Evolutionary conservation across 2,329 filamentous ascomycete species (phyloP), one percentile per base, ranked within the genome.

Genomic region (Ceratocystis harringtonii): DNA sequence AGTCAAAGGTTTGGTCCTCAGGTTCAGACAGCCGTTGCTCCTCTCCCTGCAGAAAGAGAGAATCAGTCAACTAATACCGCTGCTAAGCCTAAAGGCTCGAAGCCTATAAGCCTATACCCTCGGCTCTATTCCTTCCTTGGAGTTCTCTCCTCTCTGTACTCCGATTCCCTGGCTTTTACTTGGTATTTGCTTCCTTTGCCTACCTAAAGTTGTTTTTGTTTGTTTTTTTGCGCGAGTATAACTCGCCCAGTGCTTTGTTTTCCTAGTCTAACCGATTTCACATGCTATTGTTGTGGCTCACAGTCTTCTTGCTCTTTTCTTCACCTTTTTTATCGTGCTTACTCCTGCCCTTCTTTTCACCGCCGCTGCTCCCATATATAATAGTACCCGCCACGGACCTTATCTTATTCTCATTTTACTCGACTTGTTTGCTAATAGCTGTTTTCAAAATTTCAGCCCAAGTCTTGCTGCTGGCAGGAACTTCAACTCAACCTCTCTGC

Each of bases 101-200:
- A 19, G 25, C 48, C 48, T 58, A 36, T 58, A 30, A 17, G n/a
- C 2, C 50, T 58, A 36, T 58, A 30, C 55, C 55, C 55, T 58
- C 55, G 28, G 55, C 55, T 58, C 55, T 30, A 58, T 58, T 58
- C 55, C 55, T 58, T 58, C 55, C 32, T 30, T 36, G 28, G 55
- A 58, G 55, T n/a, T 58, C 55, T 5, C 55, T 58, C n/a, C 55
- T 12, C 55, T 58, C n/a, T 10, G 8, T 55, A 4, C 30, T 15
- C 55, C 32, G 28, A 6, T 58, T 36, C 55, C 55, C 55, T 36
- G 28, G 17, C 19, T 36, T 36, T 17, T 15, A 5, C 19, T 58
- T n/a, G 32, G 28, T 58, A 58, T 58, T 58, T 58, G 55, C 32
- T 58, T 58, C 25, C 55, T 36, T 36, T 15, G 55, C 30, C 22